Evolutionary conservation across 768 basidiomycete species (phyloP), one percentile per base, ranked within the genome.

Genomic region (Galerina sulciceps): DNA sequence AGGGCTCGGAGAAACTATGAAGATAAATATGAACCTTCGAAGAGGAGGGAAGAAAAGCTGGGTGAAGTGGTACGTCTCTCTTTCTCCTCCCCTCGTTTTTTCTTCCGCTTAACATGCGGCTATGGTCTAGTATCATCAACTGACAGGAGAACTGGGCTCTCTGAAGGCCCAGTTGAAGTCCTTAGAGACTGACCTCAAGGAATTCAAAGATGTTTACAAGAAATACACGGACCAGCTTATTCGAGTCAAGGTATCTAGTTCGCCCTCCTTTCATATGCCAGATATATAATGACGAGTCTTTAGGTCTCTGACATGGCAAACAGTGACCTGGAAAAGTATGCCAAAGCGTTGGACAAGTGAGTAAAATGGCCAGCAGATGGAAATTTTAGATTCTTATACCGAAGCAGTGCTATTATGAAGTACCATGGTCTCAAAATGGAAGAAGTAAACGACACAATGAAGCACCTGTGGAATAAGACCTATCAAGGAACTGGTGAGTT

Each of bases 271-370:
- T 23, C 15, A 46, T 44, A 10, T 43, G 45, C 20, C 52, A 20
- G 22, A 37, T 42, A 43, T 35, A 18, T 22, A 26, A 60, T 34
- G 44, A 41, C 14, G 42, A 15, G n/a, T 43, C 15, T 38, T 22
- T 64, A 98, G 96, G 93, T 97, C 76, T 94, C 95, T 34, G 96
- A 99, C 73, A 94, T 98, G 89, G 95, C 96, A 6, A 98, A 96
- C 72, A 91, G 85, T 59, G 97, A 99, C 72, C 73, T 99, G 53
- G 96, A 99, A 78, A 99, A 99, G 77, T 98, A 99, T 60, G 93
- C 87, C 4, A 99, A 99, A 70, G 97, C 97, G 2, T 76, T 99
- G 47, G 97, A 99, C 76, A 96, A 91, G 96, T 98, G 64, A 64
- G 89, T 70, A 48, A 31, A 34, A 56, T 46, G 17, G 18, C 38